Base-by-base conservation (phyloP, 805 yeast species). In the Cyberlindnera mycetangii region DNA sequence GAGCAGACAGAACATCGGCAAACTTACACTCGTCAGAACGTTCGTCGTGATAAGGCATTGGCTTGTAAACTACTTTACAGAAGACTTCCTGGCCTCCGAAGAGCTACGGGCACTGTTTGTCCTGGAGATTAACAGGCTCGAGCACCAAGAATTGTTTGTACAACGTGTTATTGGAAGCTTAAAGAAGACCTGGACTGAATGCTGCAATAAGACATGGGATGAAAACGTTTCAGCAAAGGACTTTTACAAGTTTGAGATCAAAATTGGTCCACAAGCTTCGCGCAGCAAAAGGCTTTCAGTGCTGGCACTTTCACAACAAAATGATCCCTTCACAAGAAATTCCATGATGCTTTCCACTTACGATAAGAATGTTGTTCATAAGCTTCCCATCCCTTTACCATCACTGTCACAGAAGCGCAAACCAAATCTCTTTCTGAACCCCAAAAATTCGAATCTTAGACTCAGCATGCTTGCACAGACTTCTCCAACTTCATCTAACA, bases 41-140 rank as follows among this genome's bases (percentile, higher is more conserved):
- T 92, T 90, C 68, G 96, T 88, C 21, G 81, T 85, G 22, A 55
- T 93, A 34, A 77, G 97, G 57, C 96, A 88, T 67, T 92, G 98
- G 96, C 62, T 92, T 16, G 65, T 87, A 47, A 92, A 90, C 63
- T 90, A 87, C 62, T 93, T 89, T 56, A 74, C 80, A 33, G 92
- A 87, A 59, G 98, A 93, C 63, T 93, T 90, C 60, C 68, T 83
- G 20, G 64, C 75, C 14, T 71, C 76, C 38, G 54, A 66, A 17
- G 69, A 73, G 42, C 64, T 84, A 27, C 67, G 89, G 43, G 51
- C 55, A 18, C 53, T 62, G 19, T 73, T 79, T 45, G 62, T 72
- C 3, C 50, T 32, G 72, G 77, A 59, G 66, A 62, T 49, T 39
- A 60, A 47, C 53, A 12, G 38, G 15, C 31, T 54, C 9, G 22